Conservation (phyloP, 2,329 filamentous ascomycete genomes). For the Ambrosiella xylebori region DNA sequence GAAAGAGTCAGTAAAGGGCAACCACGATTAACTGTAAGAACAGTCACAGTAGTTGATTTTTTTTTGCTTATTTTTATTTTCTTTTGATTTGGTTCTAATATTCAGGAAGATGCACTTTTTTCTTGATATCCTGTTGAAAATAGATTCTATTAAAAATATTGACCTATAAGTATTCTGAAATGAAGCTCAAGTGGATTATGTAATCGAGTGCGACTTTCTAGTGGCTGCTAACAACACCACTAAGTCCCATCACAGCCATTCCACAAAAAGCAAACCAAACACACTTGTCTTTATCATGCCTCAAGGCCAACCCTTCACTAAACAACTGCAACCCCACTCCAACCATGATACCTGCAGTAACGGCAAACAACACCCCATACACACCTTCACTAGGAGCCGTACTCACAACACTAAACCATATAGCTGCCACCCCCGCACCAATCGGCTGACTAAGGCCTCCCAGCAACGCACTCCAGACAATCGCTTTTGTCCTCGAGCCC, state of each 20-base stretch:
- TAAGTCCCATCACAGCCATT: slow-evolving; percentile 75
- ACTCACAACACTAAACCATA: slow-evolving; percentile 63
- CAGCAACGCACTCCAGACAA: slow-evolving; percentile 66
- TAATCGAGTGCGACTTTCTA: slow-evolving; percentile 12
- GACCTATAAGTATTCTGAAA: too few species aligned
- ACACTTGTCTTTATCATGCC: slow-evolving; percentile 60
- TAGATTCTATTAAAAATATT: too few species aligned
- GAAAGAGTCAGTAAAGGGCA: too few species aligned
- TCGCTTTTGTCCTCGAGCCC: slow-evolving; percentile 60
- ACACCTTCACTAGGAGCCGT: slow-evolving; percentile 4
- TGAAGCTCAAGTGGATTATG: neutral
- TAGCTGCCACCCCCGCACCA: slow-evolving; percentile 65
- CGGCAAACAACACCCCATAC: slow-evolving; percentile 75
- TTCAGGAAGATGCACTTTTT: too few species aligned
- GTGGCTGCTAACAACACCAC: slow-evolving; percentile 60
- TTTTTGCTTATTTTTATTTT: too few species aligned
- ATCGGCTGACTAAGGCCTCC: slow-evolving; percentile 78
- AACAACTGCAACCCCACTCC: slow-evolving; percentile 83
- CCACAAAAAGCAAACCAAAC: slow-evolving; percentile 68
- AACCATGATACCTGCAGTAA: slow-evolving; percentile 87
- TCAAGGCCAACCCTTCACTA: slow-evolving; percentile 66
- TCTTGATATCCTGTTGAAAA: too few species aligned
- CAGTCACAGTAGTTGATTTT: too few species aligned
- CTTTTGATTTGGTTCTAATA: too few species aligned
- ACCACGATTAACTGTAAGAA: too few species aligned